Base-by-base conservation (phyloP, 2,329 filamentous ascomycete species). In the Paraphoma sp. region DNA sequence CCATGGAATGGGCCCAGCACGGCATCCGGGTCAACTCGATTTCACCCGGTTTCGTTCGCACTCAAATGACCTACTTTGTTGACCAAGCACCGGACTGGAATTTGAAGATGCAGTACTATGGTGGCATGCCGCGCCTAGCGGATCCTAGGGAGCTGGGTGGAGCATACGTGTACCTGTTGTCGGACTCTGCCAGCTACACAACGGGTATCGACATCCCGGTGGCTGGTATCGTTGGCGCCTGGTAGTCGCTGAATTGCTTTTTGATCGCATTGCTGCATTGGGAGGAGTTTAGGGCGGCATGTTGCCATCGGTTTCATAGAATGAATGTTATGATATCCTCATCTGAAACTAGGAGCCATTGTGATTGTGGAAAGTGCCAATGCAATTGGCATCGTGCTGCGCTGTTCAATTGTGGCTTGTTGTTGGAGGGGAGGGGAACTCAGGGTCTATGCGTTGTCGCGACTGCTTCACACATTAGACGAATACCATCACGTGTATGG, bases 31-130 rank as follows among this genome's bases (percentile, higher is more conserved):
- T 93, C 70, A 95, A 95, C 84, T 89, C 87, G 77, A 92, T 94
- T 78, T 91, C 88, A 6, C 91, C 91, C 17, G 91, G 91, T 30
- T 94, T 94, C 82, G 93, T 94, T 88, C 90, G 93, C 81, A 95
- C 91, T 47, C 76, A 62, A 69, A 82, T 82, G 80, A 82, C 79
- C 2, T 82, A 83, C 64, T 83, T 78, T 67, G 78, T 84, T 4
- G 80, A 81, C 17, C 75, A 77, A 48, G 78, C 80, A 48, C 76
- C 78, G 0, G 82, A 84, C 57, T 84, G 81, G 80, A 79, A 82
- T 46, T 68, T 80, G 57, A 82, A 84, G 71, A 76, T 84, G 63
- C 79, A 82, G 68, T 84, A 84, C 63, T 84, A 84, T 62, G 81
- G 83, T 8, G 83, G 82, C 1, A 82, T 85, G 73, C 81, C 81